Evolutionary conservation across 176 grass and related monocot genomes (phyloP), one percentile per base, ranked within the genome.

Genomic region (Avena sativa): DNA sequence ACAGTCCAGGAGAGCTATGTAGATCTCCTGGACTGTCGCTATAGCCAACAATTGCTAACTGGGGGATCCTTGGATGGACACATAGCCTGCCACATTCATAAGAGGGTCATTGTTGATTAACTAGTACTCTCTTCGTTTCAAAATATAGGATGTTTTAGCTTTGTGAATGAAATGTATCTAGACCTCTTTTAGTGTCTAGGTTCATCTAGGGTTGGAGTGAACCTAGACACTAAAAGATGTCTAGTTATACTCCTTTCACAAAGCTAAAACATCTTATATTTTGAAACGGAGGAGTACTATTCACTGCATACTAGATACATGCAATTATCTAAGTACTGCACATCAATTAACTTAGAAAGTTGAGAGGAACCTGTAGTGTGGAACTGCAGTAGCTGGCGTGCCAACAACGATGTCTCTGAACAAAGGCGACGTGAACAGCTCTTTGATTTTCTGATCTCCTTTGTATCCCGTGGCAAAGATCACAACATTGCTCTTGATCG

Each of bases 401-500:
- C 91, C 80, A 1, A 87, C 66, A 2, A 89, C 73, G 12, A 89
- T 79, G 34, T 87, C 78, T 26, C 40, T 76, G 53, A 89, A 89
- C 9, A 87, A 77, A 4, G 87, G 51, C 3, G 87, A 92, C 17
- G 51, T 64, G 51, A 92, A 92, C 13, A 89, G 87, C 53, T 74
- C 26, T 56, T 57, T 89, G 9, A 92, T 74, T 46, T 92, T 92
- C 19, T 83, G 73, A 74, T 92, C 90, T 5, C 90, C 79, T n/a
- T 69, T 78, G 32, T 72, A 88, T 20, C 90, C 86, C 43, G 82
- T 92, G 12, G 86, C 82, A 13, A 92, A 88, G 77, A 92, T 92
- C 8, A 88, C 90, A 9, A 84, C 16, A 34, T 91, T 65, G 12
- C 77, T 86, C 30, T 59, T 79, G 20, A 79, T 14, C 49, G 49